Evolutionary conservation across 2,329 filamentous ascomycete species (phyloP).

Genomic region (Dothiorella sarmentorum): DNA sequence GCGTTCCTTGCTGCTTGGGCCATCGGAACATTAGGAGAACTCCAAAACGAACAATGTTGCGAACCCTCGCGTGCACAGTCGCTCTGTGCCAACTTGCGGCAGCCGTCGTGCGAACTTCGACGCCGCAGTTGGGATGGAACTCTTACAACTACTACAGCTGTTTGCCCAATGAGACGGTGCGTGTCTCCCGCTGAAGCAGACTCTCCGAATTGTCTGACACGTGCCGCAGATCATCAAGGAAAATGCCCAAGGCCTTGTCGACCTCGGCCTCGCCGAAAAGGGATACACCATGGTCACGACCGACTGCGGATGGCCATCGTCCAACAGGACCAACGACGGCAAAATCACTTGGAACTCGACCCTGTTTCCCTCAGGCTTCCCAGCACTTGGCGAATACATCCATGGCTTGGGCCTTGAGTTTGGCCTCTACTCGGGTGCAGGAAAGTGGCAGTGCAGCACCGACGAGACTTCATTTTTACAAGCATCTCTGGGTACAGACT

Average conservation of each 20-base stretch:
- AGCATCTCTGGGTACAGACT: slow-evolving; percentile 42
- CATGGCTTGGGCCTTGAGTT: slow-evolving; percentile 50
- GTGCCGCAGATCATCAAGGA: slow-evolving; percentile 41
- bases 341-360: slow-evolving; percentile 50
- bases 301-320: slow-evolving; percentile 57
- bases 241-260: slow-evolving; percentile 54
- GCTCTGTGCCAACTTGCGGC: neutral
- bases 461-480: slow-evolving; percentile 45
- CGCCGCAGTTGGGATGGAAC: slow-evolving; percentile 50
- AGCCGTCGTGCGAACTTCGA: slow-evolving; percentile 23
- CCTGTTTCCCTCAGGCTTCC: slow-evolving; percentile 51
- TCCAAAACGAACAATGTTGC: neutral
- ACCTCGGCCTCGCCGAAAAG: slow-evolving; percentile 49
- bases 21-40: neutral
- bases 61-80: neutral
- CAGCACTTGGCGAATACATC: slow-evolving; percentile 49
- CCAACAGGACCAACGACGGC: slow-evolving; percentile 41
- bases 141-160: slow-evolving; percentile 58
- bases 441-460: slow-evolving; percentile 27
- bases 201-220: neutral
- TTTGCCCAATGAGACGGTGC: slow-evolving; percentile 41
- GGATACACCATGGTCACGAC: slow-evolving; percentile 57
- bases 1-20: neutral
- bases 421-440: slow-evolving; percentile 51
- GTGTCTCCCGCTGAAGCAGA: neutral